These are phyloP conservation scores for Trypanosomatidae sp. DNA, from an alignment of 208 protist species.

Conservation along the genomic window DNA sequence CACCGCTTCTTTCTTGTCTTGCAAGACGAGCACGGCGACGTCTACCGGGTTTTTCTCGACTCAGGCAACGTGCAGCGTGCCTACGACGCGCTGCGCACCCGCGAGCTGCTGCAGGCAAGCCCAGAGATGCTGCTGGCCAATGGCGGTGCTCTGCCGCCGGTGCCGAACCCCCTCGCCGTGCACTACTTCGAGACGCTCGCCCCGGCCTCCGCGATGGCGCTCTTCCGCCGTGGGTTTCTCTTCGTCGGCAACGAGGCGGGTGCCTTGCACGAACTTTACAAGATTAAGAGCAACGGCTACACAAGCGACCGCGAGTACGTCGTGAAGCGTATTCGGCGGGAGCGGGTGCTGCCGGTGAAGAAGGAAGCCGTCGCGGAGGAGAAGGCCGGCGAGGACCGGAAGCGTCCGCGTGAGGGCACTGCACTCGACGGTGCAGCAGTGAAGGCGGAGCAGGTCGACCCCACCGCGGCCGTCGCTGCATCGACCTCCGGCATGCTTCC, in stretches of 20 bases:
- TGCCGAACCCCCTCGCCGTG: constrained; percentile 77
- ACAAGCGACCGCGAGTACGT: constrained; percentile 65
- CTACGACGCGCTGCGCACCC: constrained; percentile 59
- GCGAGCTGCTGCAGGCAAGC: constrained; percentile 35
- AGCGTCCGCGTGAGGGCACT: constrained; percentile 18
- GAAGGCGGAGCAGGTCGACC: constrained; percentile 15
- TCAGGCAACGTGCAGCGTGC: constrained; percentile 73
- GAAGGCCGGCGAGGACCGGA: constrained; percentile 14
- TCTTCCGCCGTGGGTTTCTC: constrained; percentile 95
- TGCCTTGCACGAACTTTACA: constrained; percentile 93
- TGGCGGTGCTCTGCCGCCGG: constrained; percentile 21
- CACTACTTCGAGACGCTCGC: constrained; percentile 99
- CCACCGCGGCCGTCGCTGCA: constrained; percentile 5
- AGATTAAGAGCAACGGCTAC: constrained; percentile 91
- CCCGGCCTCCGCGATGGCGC: constrained; percentile 76
- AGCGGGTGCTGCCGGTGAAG: constrained; percentile 11
- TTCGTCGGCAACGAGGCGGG: constrained; percentile 96
- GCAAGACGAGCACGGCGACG: constrained; percentile 97
- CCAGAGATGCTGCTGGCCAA: constrained; percentile 9
- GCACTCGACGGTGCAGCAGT: not conserved
- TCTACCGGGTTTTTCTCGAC: constrained; percentile 95
- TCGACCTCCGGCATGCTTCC: constrained; percentile 10
- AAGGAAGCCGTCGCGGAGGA: not conserved
- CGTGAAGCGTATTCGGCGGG: constrained; percentile 49
- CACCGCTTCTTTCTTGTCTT: constrained; percentile 95